These are phyloP conservation scores for Kurtzmaniella fragi DNA, from an alignment of 805 yeast genomes.

Conservation along the genomic window DNA sequence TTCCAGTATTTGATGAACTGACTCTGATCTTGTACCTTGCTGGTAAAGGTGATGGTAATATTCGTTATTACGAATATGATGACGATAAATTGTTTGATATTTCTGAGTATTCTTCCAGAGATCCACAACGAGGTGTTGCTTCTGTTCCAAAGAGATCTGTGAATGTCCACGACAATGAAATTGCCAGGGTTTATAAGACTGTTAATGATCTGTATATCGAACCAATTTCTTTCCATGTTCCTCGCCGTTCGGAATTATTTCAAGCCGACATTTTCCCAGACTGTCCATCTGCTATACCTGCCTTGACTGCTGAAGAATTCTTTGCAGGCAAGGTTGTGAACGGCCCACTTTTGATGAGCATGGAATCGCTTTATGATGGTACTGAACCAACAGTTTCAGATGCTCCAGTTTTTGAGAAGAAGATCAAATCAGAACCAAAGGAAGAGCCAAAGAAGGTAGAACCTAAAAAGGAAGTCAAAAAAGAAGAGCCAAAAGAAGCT, in stretches of 20 bases:
- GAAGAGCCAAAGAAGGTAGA: constrained; percentile 9
- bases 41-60: constrained; percentile 98
- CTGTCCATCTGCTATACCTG: constrained; percentile 76
- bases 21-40: constrained; percentile 81
- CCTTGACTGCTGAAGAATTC: constrained; percentile 77
- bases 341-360: constrained; percentile 74
- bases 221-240: constrained; percentile 89
- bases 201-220: constrained; percentile 80
- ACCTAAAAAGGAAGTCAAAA: constrained; percentile 8
- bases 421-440: constrained; percentile 13
- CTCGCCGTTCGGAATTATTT: constrained; percentile 89
- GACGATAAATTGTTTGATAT: constrained; percentile 77
- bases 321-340: constrained; percentile 70
- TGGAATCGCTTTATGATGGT: constrained; percentile 81
- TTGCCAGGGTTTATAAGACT: constrained; percentile 79
- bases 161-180: constrained; percentile 77
- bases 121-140: constrained; percentile 96
- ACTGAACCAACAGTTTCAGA: constrained; percentile 45
- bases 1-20: constrained; percentile 84
- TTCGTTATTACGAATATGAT: constrained; percentile 87
- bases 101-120: constrained; percentile 84
- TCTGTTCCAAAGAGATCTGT: constrained; percentile 80
- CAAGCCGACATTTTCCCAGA: constrained; percentile 92
- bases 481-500: constrained; percentile 7
- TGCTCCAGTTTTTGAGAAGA: constrained; percentile 27